These are phyloP conservation scores for Aeschynomene evenia DNA, from an alignment of 306 rosid species.

Conservation along the genomic window DNA sequence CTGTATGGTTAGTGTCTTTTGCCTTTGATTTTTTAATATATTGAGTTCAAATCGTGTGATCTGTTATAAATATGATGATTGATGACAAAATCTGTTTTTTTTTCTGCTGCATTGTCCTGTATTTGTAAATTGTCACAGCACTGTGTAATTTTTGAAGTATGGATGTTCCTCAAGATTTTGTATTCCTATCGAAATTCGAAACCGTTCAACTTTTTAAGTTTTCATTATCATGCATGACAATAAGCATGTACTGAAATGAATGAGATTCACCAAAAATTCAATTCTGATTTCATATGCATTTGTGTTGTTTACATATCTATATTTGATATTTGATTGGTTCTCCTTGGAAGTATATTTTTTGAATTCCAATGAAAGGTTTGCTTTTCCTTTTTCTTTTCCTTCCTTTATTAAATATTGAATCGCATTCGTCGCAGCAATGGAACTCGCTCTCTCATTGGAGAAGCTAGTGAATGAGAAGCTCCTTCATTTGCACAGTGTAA, in stretches of 20 bases:
- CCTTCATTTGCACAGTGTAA: slow-evolving; percentile 66
- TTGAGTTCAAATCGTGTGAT: not conserved
- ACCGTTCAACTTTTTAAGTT: not conserved
- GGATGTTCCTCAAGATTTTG: not conserved
- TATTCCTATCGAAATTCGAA: not conserved
- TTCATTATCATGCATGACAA: not conserved
- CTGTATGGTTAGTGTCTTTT: slow-evolving; percentile 48
- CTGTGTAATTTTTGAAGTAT: not conserved
- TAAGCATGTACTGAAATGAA: not conserved
- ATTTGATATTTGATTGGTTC: not conserved
- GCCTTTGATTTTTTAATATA: not conserved
- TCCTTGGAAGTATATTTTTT: not conserved
- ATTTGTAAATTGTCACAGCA: not conserved
- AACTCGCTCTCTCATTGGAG: slow-evolving; percentile 86
- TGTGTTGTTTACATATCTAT: not conserved
- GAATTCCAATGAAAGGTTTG: not conserved
- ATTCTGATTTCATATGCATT: not conserved
- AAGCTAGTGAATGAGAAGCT: slow-evolving; percentile 86
- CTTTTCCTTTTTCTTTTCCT: not conserved
- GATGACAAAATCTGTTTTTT: not conserved
- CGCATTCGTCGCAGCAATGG: slow-evolving; percentile 65
- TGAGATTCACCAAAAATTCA: not conserved
- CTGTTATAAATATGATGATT: not conserved
- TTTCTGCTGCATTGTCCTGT: not conserved
- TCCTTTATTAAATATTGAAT: not conserved